Evolutionary conservation across 148 eudicot species (phyloP).

Genomic region (Vaccinium corymbosum): DNA sequence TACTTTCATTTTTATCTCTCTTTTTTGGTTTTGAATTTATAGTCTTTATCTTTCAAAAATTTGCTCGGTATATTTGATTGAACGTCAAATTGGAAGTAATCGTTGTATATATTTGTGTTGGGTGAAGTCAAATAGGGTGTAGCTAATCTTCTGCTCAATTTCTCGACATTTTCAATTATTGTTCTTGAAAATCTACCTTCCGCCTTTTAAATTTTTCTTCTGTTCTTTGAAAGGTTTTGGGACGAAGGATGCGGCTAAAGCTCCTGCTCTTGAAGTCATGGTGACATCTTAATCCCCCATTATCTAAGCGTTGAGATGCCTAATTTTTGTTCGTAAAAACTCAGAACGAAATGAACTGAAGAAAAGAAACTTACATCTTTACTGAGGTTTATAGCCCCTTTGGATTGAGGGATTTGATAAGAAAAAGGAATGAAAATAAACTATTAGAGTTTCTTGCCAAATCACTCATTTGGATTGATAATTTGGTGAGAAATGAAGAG

Average conservation of each 20-base stretch:
- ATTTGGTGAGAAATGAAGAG: no score
- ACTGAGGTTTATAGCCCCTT: background rate
- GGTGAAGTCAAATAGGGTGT: background rate
- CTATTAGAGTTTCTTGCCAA: no score
- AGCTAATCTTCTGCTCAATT: background rate
- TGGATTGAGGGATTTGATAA: no score
- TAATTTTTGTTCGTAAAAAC: background rate
- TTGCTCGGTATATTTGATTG: background rate
- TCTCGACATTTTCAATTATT: background rate
- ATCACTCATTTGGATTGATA: no score
- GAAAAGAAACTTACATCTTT: background rate
- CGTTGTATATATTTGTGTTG: background rate
- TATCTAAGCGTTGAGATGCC: background rate
- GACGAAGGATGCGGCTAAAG: slow-evolving; percentile 15
- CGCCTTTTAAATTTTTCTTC: background rate
- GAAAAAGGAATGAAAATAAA: no score
- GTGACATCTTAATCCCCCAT: slow-evolving; percentile 22
- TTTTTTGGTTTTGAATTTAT: background rate
- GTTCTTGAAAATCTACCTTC: background rate
- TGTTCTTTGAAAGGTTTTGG: slow-evolving; percentile 27
- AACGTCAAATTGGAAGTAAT: background rate
- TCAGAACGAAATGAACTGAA: background rate
- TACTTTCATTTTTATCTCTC: background rate
- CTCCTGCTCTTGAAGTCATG: slow-evolving; percentile 35
- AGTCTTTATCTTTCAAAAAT: background rate